These are phyloP conservation scores for Codiaeum variegatum DNA, from an alignment of 441 rosid species.

Conservation along the genomic window DNA sequence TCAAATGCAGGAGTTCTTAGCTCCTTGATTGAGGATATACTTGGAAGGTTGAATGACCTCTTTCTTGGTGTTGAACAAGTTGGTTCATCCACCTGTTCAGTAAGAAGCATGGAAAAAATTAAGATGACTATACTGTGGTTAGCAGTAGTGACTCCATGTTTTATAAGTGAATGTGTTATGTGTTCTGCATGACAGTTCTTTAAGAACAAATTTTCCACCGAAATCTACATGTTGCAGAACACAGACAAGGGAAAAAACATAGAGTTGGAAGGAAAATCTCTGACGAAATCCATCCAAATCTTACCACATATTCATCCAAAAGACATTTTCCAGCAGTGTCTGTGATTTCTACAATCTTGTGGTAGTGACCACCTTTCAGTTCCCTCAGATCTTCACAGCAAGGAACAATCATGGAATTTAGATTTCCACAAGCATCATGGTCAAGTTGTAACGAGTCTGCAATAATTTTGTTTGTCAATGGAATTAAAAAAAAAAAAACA, in stretches of 20 bases:
- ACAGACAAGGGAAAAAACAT: neutral
- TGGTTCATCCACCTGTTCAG: conserved; percentile 76
- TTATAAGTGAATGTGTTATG: neutral
- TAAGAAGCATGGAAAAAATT: neutral
- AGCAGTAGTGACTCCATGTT: neutral
- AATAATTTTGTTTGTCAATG: conserved; percentile 16
- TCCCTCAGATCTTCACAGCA: conserved; percentile 77
- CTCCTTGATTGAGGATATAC: conserved; percentile 77
- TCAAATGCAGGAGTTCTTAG: conserved; percentile 87
- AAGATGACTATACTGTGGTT: neutral
- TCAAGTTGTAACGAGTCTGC: conserved; percentile 92
- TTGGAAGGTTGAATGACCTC: conserved; percentile 75
- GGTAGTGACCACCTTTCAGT: conserved; percentile 77
- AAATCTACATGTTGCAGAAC: neutral
- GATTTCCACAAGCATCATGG: conserved; percentile 72
- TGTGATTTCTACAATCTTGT: conserved; percentile 77
- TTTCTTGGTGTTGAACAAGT: conserved; percentile 91
- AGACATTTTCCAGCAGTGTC: conserved; percentile 90
- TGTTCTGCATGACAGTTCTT: neutral
- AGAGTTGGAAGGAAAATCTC: too few relatives aligned
- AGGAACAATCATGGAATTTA: conserved; percentile 78
- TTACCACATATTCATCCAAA: conserved; percentile 76
- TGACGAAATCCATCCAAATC: neutral
- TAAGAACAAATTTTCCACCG: neutral
- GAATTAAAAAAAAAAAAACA: neutral